These are phyloP conservation scores for Backusella westeae DNA, from an alignment of 192 early-diverging fungal genomes.

Conservation along the genomic window DNA sequence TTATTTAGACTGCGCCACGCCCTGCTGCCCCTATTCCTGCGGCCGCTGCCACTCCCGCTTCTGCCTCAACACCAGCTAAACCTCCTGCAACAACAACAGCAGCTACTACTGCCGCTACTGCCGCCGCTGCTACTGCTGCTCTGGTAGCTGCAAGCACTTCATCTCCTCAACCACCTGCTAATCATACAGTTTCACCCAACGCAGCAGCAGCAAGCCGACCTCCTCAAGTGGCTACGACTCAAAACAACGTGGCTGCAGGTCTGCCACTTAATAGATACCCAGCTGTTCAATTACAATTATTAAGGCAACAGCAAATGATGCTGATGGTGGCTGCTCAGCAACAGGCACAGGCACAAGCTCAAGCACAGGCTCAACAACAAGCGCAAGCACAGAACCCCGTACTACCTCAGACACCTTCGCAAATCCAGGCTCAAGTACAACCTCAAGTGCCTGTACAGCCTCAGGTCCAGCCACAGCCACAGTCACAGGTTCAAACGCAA, in stretches of 20 bases:
- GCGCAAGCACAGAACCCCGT: neutral
- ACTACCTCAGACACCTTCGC: neutral
- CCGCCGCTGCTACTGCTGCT: neutral
- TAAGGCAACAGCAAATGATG: conserved; percentile 26
- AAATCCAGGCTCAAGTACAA: conserved; percentile 18
- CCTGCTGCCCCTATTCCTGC: conserved; percentile 21
- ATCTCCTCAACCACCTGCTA: neutral
- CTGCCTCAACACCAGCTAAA: neutral
- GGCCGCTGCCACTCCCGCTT: neutral
- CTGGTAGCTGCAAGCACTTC: conserved; percentile 16
- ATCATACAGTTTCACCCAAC: neutral
- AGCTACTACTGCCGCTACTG: neutral
- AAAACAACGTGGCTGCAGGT: conserved; percentile 15
- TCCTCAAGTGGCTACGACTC: conserved; percentile 18
- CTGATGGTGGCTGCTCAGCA: conserved; percentile 21
- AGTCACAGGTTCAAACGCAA: neutral
- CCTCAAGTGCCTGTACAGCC: conserved; percentile 11
- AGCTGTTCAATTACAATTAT: conserved; percentile 28
- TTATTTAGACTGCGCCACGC: conserved; percentile 6
- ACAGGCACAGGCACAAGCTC: neutral
- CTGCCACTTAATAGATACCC: conserved; percentile 30
- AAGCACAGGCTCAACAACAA: neutral
- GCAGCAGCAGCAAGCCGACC: conserved; percentile 18
- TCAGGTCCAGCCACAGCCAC: neutral
- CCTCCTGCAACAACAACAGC: neutral